Percentiles rank a stretch among this genome's conserved stretches.
phyloP scores from a whole-genome alignment of 176 grass and related monocot genomes.

The Aegilops speltoides region DNA sequence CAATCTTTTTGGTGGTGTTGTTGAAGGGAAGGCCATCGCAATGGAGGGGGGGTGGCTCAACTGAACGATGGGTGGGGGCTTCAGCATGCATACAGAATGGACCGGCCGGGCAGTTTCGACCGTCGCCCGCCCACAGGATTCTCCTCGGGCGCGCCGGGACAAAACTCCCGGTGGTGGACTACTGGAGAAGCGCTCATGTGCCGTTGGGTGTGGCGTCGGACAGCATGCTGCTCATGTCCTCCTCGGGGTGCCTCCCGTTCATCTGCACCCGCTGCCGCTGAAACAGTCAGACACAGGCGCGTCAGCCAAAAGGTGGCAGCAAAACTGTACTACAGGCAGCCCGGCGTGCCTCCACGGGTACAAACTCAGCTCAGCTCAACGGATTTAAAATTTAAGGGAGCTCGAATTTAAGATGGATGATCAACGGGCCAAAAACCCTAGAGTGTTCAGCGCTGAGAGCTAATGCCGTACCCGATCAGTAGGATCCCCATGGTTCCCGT shows the following conservation, averaged over 20 bases:
- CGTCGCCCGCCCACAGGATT: constrained; percentile 31
- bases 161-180: constrained; percentile 11
- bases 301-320: constrained; percentile 19
- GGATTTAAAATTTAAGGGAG: neutral
- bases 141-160: constrained; percentile 36
- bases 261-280: constrained; percentile 83
- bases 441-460: neutral
- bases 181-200: constrained; percentile 31
- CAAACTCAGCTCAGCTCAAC: neutral
- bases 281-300: constrained; percentile 15
- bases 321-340: neutral
- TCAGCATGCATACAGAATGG: neutral
- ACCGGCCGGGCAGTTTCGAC: neutral
- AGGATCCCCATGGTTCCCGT: constrained; percentile 78
- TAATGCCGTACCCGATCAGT: constrained; percentile 65
- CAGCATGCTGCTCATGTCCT: constrained; percentile 46
- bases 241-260: constrained; percentile 71
- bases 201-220: constrained; percentile 48
- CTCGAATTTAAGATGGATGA: neutral
- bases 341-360: neutral
- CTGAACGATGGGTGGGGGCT: neutral
- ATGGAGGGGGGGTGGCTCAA: constrained; percentile 8
- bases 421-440: neutral
- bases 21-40: neutral
- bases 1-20: neutral